Conservation (phyloP, 768 basidiomycete species). For the Lentinus brumalis region DNA sequence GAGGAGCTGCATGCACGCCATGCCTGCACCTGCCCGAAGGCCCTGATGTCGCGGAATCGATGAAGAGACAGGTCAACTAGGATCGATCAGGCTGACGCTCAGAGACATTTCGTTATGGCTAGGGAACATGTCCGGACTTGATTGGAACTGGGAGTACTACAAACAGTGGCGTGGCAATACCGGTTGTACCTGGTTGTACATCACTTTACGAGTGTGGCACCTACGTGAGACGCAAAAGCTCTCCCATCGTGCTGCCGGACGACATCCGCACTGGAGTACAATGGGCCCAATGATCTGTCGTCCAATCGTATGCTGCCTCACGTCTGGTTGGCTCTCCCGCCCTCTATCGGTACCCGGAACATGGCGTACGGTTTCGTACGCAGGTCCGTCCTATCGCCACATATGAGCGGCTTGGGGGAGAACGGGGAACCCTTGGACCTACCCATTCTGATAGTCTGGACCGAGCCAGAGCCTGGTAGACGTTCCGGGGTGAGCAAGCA, state of each 20-base stretch:
- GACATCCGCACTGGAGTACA: neutral
- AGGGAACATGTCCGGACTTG: too few species aligned
- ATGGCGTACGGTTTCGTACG: slow-evolving; percentile 22
- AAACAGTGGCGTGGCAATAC: too few species aligned
- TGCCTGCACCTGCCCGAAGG: neutral
- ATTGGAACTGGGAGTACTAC: too few species aligned
- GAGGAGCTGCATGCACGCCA: neutral
- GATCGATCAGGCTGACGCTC: too few species aligned
- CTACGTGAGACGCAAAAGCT: too few species aligned
- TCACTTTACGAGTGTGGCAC: too few species aligned
- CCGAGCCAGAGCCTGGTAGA: slow-evolving; percentile 13
- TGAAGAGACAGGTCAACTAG: too few species aligned
- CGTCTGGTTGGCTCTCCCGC: slow-evolving; percentile 12
- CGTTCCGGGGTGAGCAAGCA: neutral
- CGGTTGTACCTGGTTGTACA: too few species aligned
- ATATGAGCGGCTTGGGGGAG: neutral
- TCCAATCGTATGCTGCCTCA: too few species aligned
- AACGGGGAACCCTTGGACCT: neutral
- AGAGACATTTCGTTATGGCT: too few species aligned
- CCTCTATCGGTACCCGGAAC: slow-evolving; percentile 12
- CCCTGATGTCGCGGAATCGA: too few species aligned
- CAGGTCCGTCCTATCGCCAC: slow-evolving; percentile 10
- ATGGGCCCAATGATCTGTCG: too few species aligned
- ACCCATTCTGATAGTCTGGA: slow-evolving; percentile 19
- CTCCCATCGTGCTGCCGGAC: neutral